Base-by-base conservation (phyloP, 148 eudicot species). In the Fagopyrum esculentum region DNA sequence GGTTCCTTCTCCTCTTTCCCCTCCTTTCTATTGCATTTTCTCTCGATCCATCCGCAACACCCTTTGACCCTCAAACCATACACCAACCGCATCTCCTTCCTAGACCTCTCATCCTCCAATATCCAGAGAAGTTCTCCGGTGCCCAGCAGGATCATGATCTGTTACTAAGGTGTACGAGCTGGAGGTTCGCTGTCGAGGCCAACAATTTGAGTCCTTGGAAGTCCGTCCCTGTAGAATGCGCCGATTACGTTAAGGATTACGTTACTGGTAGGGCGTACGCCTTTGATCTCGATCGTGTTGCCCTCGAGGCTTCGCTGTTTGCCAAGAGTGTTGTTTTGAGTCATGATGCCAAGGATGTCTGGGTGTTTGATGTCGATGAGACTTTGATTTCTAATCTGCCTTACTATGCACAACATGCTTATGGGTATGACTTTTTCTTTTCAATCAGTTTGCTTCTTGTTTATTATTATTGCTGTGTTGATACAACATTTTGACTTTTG, bases 351-450 rank as follows among this genome's bases (percentile, higher is more conserved):
- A 90, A 81, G 44, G 89, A 88, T 82, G 86, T 68, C 74, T 95
- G 98, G 98, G 77, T 94, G n/a, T 95, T 95, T 79, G 98, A 95
- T 72, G 50, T 95, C 46, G 97, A 95, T 78, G 96, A 95, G 84
- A 95, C 97, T 78, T 80, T 92, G 84, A 83, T 95, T 11, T 92
- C 93, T n/a, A 87, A 94, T 89, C 86, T 94, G 11, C 97, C 98
- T 11, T 94, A 94, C 83, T 94, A 94, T 74, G 79, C 80, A 4
- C 77, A 86, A 22, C 96, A 90, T 87, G 97, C 88, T 54, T 92
- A 73, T 83, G 98, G 98, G 98, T 94, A 87, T 44, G 84, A n/a
- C 19, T 60, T 26, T 60, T 13, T 60, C 11, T 22, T 4, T 22
- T 29, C 40, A 26, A 9, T 9, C 29, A 22, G 40, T 11, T 60